phyloP scores from a whole-genome alignment of 371 early-diverging fungal genomes.

The Mortierella sp. region DNA sequence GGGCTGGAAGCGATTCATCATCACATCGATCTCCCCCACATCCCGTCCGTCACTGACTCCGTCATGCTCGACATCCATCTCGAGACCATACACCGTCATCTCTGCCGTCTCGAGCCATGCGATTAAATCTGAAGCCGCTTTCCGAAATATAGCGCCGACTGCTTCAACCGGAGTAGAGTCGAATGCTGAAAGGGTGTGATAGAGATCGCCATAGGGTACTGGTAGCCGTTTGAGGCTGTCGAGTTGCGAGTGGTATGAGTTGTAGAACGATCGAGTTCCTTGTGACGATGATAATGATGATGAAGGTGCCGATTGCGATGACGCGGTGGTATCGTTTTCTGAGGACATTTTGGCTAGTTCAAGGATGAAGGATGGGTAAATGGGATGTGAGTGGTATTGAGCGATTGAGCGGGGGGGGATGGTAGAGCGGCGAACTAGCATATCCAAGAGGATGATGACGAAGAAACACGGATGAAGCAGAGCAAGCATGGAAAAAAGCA shows the following conservation, averaged over 20 bases:
- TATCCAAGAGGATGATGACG: not conserved
- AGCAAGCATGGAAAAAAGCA: no score
- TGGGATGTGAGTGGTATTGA: not conserved
- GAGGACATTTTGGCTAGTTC: not conserved
- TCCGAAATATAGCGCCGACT: conserved; percentile 50
- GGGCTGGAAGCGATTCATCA: conserved; percentile 64
- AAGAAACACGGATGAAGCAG: not conserved
- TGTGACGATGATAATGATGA: conserved; percentile 1
- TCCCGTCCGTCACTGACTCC: conserved; percentile 46
- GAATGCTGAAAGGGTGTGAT: conserved; percentile 54
- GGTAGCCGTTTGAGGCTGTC: conserved; percentile 54
- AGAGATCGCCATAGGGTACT: conserved; percentile 59
- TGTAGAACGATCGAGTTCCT: conserved; percentile 4
- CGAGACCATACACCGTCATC: conserved; percentile 64
- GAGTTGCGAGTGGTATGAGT: conserved; percentile 40
- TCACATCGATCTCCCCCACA: conserved; percentile 58
- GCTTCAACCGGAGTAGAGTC: conserved; percentile 58
- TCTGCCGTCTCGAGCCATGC: conserved; percentile 70
- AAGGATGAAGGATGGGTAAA: not conserved
- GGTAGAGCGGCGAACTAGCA: not conserved
- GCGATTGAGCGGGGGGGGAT: not conserved
- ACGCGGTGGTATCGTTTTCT: not conserved
- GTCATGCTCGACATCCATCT: conserved; percentile 60
- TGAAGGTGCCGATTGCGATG: not conserved
- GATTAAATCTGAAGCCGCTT: conserved; percentile 54